phyloP scores from a whole-genome alignment of 495 filamentous ascomycete genomes.

The Penicillium taxi region DNA sequence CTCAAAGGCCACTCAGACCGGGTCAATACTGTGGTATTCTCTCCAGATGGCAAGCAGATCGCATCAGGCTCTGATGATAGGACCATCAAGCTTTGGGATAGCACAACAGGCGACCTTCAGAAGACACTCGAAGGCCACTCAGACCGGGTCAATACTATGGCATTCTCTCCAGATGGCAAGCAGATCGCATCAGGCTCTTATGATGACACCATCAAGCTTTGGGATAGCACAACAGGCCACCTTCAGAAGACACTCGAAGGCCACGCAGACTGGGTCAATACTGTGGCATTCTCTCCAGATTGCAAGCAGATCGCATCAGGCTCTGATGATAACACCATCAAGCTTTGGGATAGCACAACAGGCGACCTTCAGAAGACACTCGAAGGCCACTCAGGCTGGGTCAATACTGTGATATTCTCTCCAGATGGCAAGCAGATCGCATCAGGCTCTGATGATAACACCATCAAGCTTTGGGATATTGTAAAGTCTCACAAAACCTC shows the following conservation, averaged over 20 bases:
- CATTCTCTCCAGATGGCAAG: background rate
- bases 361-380: background rate
- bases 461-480: background rate
- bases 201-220: background rate
- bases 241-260: background rate
- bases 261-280: background rate
- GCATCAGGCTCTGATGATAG: background rate
- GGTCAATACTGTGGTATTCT: conserved; percentile 17
- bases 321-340: background rate
- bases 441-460: background rate
- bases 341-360: background rate
- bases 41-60: conserved; percentile 1
- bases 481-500: too few relatives aligned
- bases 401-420: background rate
- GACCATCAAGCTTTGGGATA: background rate
- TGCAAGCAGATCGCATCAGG: background rate
- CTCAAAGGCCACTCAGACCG: conserved; percentile 17
- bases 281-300: background rate
- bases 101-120: background rate
- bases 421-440: too few relatives aligned
- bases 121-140: background rate
- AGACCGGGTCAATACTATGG: too few relatives aligned
- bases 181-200: background rate
- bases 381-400: background rate
- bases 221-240: too few relatives aligned